Percentiles rank a stretch among this genome's conserved stretches.
These are phyloP conservation scores for Phytomonas sp. DNA, from an alignment of 208 protist species.

Conservation along the genomic window DNA sequence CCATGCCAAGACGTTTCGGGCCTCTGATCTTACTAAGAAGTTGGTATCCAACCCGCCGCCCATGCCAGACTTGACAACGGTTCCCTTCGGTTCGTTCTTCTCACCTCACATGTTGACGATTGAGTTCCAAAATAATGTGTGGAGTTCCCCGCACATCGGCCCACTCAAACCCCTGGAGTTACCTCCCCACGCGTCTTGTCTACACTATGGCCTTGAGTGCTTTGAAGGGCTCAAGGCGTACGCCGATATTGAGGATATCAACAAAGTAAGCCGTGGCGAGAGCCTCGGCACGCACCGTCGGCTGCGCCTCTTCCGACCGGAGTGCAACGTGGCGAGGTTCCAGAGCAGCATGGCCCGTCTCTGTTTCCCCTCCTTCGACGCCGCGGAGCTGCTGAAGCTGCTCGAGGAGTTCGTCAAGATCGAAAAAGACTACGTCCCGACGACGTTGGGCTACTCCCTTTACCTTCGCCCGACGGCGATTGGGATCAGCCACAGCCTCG, in stretches of 20 bases:
- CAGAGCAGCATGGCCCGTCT: constrained; percentile 76
- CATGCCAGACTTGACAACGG: constrained; percentile 41
- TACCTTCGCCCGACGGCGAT: constrained; percentile 98
- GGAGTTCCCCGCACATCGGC: constrained; percentile 68
- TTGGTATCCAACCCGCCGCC: constrained; percentile 37
- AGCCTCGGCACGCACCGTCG: constrained; percentile 14
- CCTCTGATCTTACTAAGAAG: constrained; percentile 16
- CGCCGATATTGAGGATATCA: constrained; percentile 66
- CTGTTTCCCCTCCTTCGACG: constrained; percentile 89
- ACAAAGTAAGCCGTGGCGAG: constrained; percentile 27
- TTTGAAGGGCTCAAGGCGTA: constrained; percentile 99
- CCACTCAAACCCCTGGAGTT: constrained; percentile 81
- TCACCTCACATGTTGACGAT: constrained; percentile 96
- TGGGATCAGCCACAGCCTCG: constrained; percentile 69
- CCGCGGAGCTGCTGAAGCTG: constrained; percentile 80
- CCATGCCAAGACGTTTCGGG: constrained; percentile 15
- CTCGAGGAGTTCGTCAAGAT: constrained; percentile 91
- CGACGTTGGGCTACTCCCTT: constrained; percentile 92
- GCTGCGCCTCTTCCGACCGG: constrained; percentile 94
- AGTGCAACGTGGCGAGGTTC: constrained; percentile 93
- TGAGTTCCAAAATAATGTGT: constrained; percentile 74
- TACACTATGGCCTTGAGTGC: constrained; percentile 94
- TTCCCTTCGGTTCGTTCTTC: constrained; percentile 92
- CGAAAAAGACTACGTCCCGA: constrained; percentile 91
- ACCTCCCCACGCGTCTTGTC: constrained; percentile 71